phyloP scores from a whole-genome alignment of 176 grass and related monocot genomes.

The Cenchrus fungigraminus region DNA sequence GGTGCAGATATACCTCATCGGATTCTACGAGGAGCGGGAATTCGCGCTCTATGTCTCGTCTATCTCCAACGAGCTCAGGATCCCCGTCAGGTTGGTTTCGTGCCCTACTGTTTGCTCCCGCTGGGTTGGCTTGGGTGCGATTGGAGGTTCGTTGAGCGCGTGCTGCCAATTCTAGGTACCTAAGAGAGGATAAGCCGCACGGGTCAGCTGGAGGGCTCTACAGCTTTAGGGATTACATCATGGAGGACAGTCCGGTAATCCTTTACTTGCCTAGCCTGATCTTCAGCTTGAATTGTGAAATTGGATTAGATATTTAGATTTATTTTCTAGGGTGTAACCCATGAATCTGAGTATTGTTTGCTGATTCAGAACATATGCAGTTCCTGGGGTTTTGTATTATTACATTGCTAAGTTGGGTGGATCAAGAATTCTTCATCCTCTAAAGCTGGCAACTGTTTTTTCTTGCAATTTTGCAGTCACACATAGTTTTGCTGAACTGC shows the following conservation, averaged over 20 bases:
- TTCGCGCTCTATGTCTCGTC: constrained; percentile 96
- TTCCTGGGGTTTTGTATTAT: not conserved
- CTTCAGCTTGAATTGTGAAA: constrained; percentile 27
- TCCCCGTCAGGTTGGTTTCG: constrained; percentile 77
- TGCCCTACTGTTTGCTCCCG: not conserved
- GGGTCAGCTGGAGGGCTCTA: constrained; percentile 98
- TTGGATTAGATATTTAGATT: not conserved
- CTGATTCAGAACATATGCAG: not conserved
- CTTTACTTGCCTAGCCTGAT: not conserved
- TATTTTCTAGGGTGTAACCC: not conserved
- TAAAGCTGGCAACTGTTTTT: constrained; percentile 2
- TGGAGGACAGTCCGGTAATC: constrained; percentile 87
- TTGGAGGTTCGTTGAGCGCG: not conserved
- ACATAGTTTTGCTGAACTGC: constrained; percentile 99
- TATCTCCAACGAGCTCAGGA: constrained; percentile 93
- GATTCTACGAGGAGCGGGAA: constrained; percentile 95
- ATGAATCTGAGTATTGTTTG: not conserved
- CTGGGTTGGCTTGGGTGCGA: not conserved
- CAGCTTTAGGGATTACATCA: constrained; percentile 91
- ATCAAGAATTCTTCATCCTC: constrained; percentile 2
- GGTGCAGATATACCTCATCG: constrained; percentile 96
- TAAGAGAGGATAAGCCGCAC: constrained; percentile 94
- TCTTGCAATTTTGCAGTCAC: constrained; percentile 62
- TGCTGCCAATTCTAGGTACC: constrained; percentile 66
- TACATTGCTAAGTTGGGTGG: not conserved